Evolutionary conservation across 2,329 filamentous ascomycete species (phyloP), one percentile per base, ranked within the genome.

Genomic region (Sodiomyces alkalinus): DNA sequence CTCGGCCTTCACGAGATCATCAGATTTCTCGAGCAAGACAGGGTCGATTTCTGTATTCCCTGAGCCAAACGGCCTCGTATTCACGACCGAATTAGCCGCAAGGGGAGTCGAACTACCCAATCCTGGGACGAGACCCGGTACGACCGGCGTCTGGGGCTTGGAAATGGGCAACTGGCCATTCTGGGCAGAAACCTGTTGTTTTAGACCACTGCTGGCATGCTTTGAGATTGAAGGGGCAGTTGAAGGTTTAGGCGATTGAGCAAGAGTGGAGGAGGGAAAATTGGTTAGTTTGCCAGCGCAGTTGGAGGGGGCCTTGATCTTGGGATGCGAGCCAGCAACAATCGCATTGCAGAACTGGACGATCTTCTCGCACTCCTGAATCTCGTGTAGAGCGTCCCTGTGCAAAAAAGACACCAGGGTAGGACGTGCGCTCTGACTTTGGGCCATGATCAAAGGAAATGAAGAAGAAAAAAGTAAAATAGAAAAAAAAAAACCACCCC

Each of bases 21-120:
- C 79, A 41, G 85, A 86, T 53, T 93, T 93, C 46, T 81, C 77
- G 51, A 92, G 64, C 41, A 92, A 64, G 35, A 92, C 74, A 27
- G 83, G 81, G 50, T 92, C 73, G 55, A 90, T 80, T 51, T 77
- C 74, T 34, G 74, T 71, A 38, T 64, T 68, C 33, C 58, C 54
- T 39, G 64, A 53, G 43, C 56, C 62, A 35, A 54, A 55, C 42
- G 46, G 55, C 37, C 38, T 46, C 50, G 41, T 51, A 41, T 36
- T 52, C n/a, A n/a, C n/a, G n/a, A n/a, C n/a, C 41, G 43, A 48
- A 52, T 37, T 51, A 27, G 51, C 42, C 38, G 46, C 43, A 35
- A 34, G 36, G 27, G 24, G 27, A 40, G 31, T 36, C 33, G 34
- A 15, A 17, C 36, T 34, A 33, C 38, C 39, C 23, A 39, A 28